Conservation (phyloP, 2,329 filamentous ascomycete genomes). For the Colletotrichum horii region DNA sequence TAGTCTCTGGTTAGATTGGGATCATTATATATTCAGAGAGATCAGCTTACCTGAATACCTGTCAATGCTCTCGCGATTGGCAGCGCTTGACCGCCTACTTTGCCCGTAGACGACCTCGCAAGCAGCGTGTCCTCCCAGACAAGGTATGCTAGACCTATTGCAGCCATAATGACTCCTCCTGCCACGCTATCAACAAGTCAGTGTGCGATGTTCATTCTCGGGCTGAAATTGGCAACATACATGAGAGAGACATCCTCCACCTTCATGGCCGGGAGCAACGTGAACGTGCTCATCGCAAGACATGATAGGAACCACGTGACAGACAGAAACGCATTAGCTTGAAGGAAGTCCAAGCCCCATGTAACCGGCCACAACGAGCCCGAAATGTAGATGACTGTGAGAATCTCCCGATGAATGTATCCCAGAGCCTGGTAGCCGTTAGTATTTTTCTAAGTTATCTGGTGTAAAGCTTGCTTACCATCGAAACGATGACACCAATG, state of each 20-base stretch:
- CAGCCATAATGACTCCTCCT: constrained; percentile 80
- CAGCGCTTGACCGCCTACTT: constrained; percentile 4
- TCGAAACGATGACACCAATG: constrained; percentile 76
- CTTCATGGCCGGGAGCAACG: constrained; percentile 86
- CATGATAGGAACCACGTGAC: constrained; percentile 79
- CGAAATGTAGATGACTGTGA: constrained; percentile 79
- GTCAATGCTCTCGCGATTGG: constrained; percentile 62
- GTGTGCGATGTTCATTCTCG: constrained; percentile 10
- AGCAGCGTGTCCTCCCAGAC: constrained; percentile 69
- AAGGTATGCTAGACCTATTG: constrained; percentile 79
- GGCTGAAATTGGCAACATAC: constrained; percentile 50
- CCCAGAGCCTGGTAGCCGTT: constrained; percentile 73
- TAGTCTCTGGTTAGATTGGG: constrained; percentile 10
- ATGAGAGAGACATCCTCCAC: constrained; percentile 77
- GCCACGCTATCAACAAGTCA: constrained; percentile 57
- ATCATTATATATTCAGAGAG: neutral
- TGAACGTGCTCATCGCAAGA: constrained; percentile 86
- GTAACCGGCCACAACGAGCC: constrained; percentile 79
- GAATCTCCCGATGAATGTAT: constrained; percentile 89
- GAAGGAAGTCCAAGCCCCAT: constrained; percentile 77
- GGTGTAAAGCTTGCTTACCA: constrained; percentile 59
- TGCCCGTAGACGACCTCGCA: neutral
- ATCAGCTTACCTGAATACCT: constrained; percentile 64
- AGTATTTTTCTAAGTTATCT: constrained; percentile 2
- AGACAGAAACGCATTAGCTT: constrained; percentile 66